Percentiles rank a stretch among this genome's conserved stretches.
phyloP scores from a whole-genome alignment of 2,329 filamentous ascomycete species.

The Aspergillus arachidicola region DNA sequence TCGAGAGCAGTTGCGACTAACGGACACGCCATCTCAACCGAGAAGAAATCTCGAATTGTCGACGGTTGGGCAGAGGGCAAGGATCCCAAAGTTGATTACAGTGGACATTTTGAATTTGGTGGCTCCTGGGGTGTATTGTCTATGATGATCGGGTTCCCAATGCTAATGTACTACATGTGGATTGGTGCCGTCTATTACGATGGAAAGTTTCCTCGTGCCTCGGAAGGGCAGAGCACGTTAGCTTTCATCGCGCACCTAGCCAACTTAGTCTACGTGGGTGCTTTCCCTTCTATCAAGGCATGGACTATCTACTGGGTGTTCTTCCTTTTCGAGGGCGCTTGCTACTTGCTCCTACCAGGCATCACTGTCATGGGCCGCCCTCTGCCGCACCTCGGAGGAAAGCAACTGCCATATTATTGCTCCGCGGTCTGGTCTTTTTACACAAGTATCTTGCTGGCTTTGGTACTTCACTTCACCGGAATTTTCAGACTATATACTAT shows the following conservation, averaged over 20 bases:
- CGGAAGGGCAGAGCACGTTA: constrained; percentile 64
- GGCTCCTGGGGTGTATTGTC: constrained; percentile 75
- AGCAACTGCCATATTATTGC: constrained; percentile 93
- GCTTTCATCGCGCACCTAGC: constrained; percentile 75
- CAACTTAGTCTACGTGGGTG: constrained; percentile 76
- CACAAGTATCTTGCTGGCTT: constrained; percentile 72
- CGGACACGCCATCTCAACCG: constrained; percentile 21
- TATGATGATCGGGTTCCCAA: constrained; percentile 93
- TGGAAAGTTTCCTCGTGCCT: constrained; percentile 73
- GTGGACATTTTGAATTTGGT: constrained; percentile 76
- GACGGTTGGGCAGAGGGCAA: constrained; percentile 46
- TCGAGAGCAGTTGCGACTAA: constrained; percentile 23
- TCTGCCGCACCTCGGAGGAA: constrained; percentile 76
- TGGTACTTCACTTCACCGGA: constrained; percentile 77
- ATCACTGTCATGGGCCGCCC: constrained; percentile 88
- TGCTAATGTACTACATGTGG: constrained; percentile 99
- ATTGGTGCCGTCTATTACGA: constrained; percentile 91
- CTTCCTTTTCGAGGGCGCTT: constrained; percentile 78
- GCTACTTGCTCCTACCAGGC: constrained; percentile 85
- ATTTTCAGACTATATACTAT: constrained; percentile 88
- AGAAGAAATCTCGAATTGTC: constrained; percentile 35
- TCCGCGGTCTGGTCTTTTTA: constrained; percentile 88
- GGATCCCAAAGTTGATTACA: constrained; percentile 49
- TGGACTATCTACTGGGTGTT: constrained; percentile 97
- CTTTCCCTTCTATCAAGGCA: constrained; percentile 78